phyloP scores from a whole-genome alignment of 441 rosid genomes.

The Syzygium malaccense region DNA sequence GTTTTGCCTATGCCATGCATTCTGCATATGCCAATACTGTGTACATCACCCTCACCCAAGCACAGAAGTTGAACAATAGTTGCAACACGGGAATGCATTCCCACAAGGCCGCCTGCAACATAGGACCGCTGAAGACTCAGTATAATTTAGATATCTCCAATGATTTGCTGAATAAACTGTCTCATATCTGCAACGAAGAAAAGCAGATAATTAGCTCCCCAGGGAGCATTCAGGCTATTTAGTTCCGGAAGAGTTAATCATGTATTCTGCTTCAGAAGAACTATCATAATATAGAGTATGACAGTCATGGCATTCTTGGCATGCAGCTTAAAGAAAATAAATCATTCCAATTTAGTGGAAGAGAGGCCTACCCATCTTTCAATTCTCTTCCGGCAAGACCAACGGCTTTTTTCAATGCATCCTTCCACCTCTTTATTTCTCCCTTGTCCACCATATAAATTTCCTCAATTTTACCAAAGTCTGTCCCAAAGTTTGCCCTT shows the following conservation, averaged over 20 bases:
- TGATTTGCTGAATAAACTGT: not conserved
- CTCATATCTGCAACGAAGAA: not conserved
- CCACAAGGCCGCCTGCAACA: not conserved
- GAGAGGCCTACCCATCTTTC: not conserved
- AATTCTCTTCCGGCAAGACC: not conserved
- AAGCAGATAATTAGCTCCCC: not conserved
- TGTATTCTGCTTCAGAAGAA: not conserved
- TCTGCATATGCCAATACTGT: not conserved
- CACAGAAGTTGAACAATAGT: not conserved
- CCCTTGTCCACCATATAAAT: not conserved
- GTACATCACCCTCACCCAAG: not conserved
- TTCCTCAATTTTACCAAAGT: not conserved
- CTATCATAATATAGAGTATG: not conserved
- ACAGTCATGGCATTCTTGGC: not conserved
- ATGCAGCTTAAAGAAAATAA: not conserved
- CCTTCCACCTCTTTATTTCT: not conserved
- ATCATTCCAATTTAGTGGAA: not conserved
- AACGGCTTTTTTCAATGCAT: not conserved
- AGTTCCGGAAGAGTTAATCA: not conserved
- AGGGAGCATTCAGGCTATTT: rapidly evolving
- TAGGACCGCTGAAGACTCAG: rapidly evolving
- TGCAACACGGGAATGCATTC: not conserved
- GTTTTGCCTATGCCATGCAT: slow-evolving; percentile 2
- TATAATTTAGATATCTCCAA: not conserved
- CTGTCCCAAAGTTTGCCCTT: not conserved